These are phyloP conservation scores for Fusarium sterilihyphosum DNA, from an alignment of 2,329 filamentous ascomycete genomes.

Conservation along the genomic window DNA sequence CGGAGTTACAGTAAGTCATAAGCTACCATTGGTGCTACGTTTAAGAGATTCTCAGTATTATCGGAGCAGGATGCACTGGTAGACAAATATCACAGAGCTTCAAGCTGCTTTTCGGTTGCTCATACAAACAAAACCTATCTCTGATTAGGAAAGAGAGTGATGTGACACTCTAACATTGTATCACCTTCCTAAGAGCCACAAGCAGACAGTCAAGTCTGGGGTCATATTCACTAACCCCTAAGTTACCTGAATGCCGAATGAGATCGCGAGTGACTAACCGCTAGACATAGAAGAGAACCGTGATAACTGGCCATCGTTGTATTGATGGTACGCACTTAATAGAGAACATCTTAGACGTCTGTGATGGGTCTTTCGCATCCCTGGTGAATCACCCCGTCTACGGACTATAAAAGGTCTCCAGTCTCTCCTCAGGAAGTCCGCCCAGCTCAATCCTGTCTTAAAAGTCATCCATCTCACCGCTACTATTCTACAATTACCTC, in stretches of 20 bases:
- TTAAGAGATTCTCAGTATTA: background rate
- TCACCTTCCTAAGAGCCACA: background rate
- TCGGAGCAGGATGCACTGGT: background rate
- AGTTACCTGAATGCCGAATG: background rate
- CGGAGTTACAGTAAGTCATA: too few species aligned
- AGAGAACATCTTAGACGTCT: background rate
- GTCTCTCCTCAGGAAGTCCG: background rate
- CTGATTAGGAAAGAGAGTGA: background rate
- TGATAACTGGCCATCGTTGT: background rate
- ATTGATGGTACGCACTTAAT: too few species aligned
- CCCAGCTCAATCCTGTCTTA: background rate
- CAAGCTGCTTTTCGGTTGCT: background rate
- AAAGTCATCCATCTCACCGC: background rate
- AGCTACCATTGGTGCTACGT: background rate
- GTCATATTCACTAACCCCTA: background rate
- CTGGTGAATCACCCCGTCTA: background rate
- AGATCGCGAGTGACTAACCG: background rate
- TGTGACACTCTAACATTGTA: background rate
- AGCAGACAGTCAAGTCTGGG: background rate
- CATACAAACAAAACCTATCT: background rate
- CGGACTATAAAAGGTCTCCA: background rate
- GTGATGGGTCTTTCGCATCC: background rate
- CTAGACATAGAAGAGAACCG: background rate
- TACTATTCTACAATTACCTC: background rate
- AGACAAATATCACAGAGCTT: background rate